phyloP scores from a whole-genome alignment of 2,329 filamentous ascomycete species.

The Hypoxylon sp. region DNA sequence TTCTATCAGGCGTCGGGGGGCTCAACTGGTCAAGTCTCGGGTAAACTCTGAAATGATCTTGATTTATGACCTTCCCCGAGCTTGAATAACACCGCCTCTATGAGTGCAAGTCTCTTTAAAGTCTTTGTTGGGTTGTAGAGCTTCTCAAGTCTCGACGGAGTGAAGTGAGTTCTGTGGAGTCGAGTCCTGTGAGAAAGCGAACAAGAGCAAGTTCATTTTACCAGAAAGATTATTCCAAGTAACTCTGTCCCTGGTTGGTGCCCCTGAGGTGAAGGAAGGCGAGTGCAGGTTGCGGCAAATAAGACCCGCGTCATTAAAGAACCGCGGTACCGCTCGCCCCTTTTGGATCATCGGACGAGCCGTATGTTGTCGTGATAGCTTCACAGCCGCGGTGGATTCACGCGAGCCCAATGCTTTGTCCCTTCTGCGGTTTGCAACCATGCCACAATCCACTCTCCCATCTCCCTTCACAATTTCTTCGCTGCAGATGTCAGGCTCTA shows the following conservation, averaged over 20 bases:
- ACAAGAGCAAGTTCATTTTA: background rate
- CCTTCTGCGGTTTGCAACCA: background rate
- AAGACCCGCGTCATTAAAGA: too few relatives aligned
- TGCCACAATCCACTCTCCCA: slow-evolving; percentile 11
- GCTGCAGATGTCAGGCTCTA: background rate
- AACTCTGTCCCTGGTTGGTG: background rate
- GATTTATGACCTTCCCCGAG: background rate
- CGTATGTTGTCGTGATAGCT: slow-evolving; percentile 5
- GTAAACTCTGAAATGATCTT: background rate
- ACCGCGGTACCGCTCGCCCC: background rate
- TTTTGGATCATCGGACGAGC: background rate
- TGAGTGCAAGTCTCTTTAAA: background rate
- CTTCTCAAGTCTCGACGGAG: background rate
- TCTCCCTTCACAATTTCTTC: background rate
- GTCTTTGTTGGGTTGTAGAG: background rate
- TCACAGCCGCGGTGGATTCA: slow-evolving; percentile 11
- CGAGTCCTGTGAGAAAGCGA: slow-evolving; percentile 7
- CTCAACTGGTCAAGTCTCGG: background rate
- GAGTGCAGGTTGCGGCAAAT: background rate
- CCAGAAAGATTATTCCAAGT: background rate
- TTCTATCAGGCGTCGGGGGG: background rate
- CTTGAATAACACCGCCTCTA: background rate
- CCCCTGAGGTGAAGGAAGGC: too few relatives aligned
- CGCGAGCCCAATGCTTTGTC: background rate
- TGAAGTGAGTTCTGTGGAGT: background rate